A percentile compares a stretch with the other conserved stretches of the same genome.
These are phyloP conservation scores for Melaleuca alternifolia DNA, from an alignment of 345 rosid genomes.

Conservation along the genomic window DNA sequence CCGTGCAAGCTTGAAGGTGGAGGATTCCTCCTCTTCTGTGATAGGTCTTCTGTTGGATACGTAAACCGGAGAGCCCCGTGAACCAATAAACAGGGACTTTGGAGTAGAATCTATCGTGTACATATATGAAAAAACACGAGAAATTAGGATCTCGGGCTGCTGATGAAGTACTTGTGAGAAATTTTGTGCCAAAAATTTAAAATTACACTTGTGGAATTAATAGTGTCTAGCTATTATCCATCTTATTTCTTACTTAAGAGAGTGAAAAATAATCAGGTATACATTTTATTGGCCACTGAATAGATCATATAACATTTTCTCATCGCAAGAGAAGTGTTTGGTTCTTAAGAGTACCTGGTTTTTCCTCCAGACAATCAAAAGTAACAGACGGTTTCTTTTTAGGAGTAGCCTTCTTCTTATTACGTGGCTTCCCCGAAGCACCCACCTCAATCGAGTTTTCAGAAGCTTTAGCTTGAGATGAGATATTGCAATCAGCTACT, in stretches of 20 bases:
- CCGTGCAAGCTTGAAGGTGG: constrained; percentile 17
- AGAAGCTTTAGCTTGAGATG: background rate
- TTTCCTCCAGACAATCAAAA: background rate
- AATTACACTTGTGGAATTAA: background rate
- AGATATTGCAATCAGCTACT: background rate
- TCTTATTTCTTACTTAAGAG: background rate
- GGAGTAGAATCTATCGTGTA: background rate
- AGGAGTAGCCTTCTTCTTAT: background rate
- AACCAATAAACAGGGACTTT: background rate
- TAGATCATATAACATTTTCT: background rate
- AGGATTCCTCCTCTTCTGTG: constrained; percentile 18
- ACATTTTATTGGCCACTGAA: background rate
- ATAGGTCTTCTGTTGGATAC: constrained; percentile 22
- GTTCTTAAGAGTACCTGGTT: background rate
- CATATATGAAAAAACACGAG: background rate
- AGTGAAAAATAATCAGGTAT: background rate
- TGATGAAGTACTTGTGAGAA: background rate
- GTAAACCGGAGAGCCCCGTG: background rate
- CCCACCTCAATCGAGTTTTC: background rate
- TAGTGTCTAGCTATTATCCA: background rate
- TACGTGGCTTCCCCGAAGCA: background rate
- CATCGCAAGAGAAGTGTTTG: background rate
- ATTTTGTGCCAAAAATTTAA: background rate
- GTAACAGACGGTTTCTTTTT: background rate
- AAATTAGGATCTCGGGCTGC: background rate